phyloP scores from a whole-genome alignment of 225 moss, liverwort and hornwort species.

The Asterella californica region DNA sequence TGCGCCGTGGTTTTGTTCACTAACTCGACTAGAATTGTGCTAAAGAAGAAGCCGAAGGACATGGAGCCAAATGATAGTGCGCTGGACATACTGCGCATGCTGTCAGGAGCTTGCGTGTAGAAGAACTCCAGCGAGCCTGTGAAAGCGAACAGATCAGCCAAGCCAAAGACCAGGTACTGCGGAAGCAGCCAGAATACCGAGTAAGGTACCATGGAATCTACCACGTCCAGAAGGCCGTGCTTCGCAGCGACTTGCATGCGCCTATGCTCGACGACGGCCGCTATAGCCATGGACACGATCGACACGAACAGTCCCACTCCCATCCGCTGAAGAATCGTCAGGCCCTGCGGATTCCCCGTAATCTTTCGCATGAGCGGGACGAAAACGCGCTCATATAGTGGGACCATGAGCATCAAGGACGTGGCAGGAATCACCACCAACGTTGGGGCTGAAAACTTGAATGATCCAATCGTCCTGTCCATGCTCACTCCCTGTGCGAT shows the following conservation, averaged over 20 bases:
- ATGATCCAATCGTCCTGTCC: slow-evolving; percentile 15
- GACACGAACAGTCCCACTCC: slow-evolving; percentile 39
- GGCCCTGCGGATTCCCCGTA: slow-evolving; percentile 41
- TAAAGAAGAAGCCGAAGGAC: slow-evolving; percentile 29
- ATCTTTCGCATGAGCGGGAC: slow-evolving; percentile 22
- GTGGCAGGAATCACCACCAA: slow-evolving; percentile 23
- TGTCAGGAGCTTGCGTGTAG: slow-evolving; percentile 39
- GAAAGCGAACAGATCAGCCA: slow-evolving; percentile 23
- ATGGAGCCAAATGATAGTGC: slow-evolving; percentile 13
- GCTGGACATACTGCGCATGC: slow-evolving; percentile 30
- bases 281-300: slow-evolving; percentile 22
- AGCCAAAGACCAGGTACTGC: slow-evolving; percentile 28
- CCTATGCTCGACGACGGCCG: slow-evolving; percentile 36
- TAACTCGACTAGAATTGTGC: slow-evolving; percentile 24
- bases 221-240: slow-evolving; percentile 9
- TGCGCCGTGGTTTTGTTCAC: slow-evolving; percentile 27
- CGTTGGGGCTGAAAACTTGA: slow-evolving; percentile 12
- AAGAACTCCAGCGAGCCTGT: slow-evolving; percentile 30
- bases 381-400: slow-evolving; percentile 18
- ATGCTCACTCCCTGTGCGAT: slow-evolving; percentile 24
- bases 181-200: slow-evolving; percentile 38
- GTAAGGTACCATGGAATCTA: slow-evolving; percentile 11
- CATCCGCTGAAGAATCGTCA: slow-evolving; percentile 46
- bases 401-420: slow-evolving; percentile 15
- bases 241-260: slow-evolving; percentile 4